Base-by-base conservation (phyloP, 2,329 filamentous ascomycete genomes). In the Xylariaceae sp. region DNA sequence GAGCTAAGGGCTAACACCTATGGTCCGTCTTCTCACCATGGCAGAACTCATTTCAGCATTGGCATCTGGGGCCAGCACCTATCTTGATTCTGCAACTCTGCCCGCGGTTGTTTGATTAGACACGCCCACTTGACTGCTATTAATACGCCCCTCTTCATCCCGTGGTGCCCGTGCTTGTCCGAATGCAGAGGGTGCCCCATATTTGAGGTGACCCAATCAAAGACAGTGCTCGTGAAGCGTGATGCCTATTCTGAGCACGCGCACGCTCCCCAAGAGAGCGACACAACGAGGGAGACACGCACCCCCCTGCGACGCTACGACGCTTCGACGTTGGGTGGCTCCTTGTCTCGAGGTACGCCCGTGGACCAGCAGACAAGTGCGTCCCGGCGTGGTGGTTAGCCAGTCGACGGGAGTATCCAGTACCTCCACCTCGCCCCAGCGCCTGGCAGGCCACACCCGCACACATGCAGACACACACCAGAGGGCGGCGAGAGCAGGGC, bases 141-240 rank as follows among this genome's bases (percentile, higher is more conserved):
- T 31, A 14, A 45, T 16, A 56, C 54, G 17, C 18, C 54, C 48
- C 19, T 39, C 7, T 28, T 28, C 22, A n/a, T 28, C 22, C 22
- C 17, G 31, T 28, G 39, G 38, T 34, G 17, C 39, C 18, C n/a
- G 18, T 16, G 13, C 14, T 17, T 36, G 10, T 6, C 28, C n/a
- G 13, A 45, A 13, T 40, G 47, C 41, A 16, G 13, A 48, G n/a
- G 5, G 22, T 38, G 22, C 22, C 22, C 22, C 22, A 45, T 22
- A 48, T 7, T 17, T 9, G 36, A 16, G 7, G 12, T 34, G 16
- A 18, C 16, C 56, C 56, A 58, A 58, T 58, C 47, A 58, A 10
- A 44, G 9, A 36, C 19, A 31, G 11, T 10, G 17, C 6, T 48
- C 6, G 44, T 47, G 40, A 50, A 56, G 56, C 56, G 56, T 58